phyloP scores from a whole-genome alignment of 805 yeast species.

The Yamadazyma endophytica region DNA sequence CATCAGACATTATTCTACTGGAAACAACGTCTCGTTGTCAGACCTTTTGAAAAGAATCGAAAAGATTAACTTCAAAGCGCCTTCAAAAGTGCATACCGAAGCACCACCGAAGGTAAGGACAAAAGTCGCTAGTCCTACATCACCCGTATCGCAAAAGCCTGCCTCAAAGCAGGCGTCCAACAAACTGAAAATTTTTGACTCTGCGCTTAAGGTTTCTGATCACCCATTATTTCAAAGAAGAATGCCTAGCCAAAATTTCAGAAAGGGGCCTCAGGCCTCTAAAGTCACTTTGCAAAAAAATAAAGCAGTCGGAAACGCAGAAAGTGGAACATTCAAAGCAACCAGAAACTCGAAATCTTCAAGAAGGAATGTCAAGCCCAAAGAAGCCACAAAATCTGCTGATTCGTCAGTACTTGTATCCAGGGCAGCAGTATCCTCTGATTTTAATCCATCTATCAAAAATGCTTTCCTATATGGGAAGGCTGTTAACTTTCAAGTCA shows the following conservation, averaged over 20 bases:
- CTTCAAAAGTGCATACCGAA: no score
- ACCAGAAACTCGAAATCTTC: conserved; percentile 1
- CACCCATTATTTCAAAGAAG: conserved; percentile 16
- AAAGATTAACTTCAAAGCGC: conserved; percentile 7
- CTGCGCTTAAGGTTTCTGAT: conserved; percentile 14
- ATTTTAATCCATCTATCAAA: conserved; percentile 7
- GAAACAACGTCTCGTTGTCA: conserved; percentile 22
- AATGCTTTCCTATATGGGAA: conserved; percentile 37
- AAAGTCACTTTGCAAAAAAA: neutral
- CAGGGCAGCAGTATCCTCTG: conserved; percentile 5
- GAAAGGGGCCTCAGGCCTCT: neutral
- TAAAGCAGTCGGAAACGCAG: no score
- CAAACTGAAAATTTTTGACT: no score
- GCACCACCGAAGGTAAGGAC: no score
- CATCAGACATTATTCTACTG: conserved; percentile 9
- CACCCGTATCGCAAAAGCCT: no score
- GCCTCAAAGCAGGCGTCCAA: no score
- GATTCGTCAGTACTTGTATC: conserved; percentile 5
- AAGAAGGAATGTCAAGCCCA: conserved; percentile 1
- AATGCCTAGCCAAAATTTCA: neutral
- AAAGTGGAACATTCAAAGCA: neutral
- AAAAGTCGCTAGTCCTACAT: no score
- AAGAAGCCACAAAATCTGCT: conserved; percentile 4
- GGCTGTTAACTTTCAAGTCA: conserved; percentile 23
- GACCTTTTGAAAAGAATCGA: conserved; percentile 36